Conservation (phyloP, 192 early-diverging fungal species). For the Backusella luteola region DNA sequence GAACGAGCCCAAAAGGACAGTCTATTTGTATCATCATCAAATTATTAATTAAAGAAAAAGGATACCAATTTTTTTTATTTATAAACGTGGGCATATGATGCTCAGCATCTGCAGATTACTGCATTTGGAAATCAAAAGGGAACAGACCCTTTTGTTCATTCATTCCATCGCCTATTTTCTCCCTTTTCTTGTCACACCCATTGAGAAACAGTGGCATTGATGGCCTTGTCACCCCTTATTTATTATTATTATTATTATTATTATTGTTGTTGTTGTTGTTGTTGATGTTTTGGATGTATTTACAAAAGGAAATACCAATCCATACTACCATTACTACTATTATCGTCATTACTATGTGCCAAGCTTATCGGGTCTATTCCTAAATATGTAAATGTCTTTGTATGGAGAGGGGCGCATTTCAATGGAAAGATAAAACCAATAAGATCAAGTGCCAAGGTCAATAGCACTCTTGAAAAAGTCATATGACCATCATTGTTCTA, state of each 20-base stretch:
- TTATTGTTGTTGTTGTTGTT: not conserved
- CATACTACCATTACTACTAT: too few relatives aligned
- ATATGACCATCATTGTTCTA: not conserved
- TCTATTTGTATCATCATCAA: conserved; percentile 24
- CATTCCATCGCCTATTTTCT: not conserved
- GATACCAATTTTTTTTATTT: not conserved
- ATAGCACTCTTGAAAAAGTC: not conserved
- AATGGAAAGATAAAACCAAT: not conserved
- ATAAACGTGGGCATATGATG: not conserved
- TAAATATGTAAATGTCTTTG: not conserved
- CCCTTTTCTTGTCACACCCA: not conserved
- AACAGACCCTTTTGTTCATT: not conserved
- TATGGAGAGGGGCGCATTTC: not conserved
- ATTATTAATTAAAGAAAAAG: conserved; percentile 16
- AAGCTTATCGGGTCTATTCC: not conserved
- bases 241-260: too few relatives aligned
- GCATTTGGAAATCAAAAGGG: not conserved
- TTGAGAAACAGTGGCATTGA: not conserved
- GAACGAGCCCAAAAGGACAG: conserved; percentile 38
- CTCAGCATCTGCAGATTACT: not conserved
- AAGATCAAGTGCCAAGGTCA: not conserved
- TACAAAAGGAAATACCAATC: not conserved
- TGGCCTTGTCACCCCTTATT: too few relatives aligned
- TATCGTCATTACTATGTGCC: not conserved
- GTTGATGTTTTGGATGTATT: not conserved